Evolutionary conservation across 2,329 filamentous ascomycete species (phyloP).

Genomic region (Phialophora verrucosa): DNA sequence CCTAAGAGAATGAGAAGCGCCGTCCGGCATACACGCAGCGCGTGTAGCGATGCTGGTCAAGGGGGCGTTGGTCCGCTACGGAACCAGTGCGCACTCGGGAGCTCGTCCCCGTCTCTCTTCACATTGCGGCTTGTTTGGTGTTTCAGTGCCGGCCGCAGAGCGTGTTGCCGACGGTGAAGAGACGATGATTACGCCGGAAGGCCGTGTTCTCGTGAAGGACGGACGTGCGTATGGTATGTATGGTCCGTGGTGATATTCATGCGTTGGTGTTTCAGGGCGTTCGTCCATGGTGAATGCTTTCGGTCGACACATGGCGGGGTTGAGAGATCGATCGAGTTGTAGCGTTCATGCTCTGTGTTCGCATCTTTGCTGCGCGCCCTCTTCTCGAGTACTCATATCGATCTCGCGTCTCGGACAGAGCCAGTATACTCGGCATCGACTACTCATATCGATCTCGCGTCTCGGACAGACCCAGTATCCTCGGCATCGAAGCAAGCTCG

Average conservation of each 20-base stretch:
- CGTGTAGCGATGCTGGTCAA: neutral
- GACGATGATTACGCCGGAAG: neutral
- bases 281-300: neutral
- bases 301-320: neutral
- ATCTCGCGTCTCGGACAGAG: neutral
- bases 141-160: neutral
- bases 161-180: neutral
- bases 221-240: neutral
- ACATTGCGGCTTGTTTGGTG: neutral
- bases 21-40: neutral
- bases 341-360: neutral
- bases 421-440: neutral
- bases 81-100: neutral
- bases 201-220: neutral
- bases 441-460: neutral
- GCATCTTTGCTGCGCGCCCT: neutral
- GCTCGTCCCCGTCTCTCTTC: neutral
- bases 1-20: too few relatives aligned
- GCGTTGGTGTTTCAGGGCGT: neutral
- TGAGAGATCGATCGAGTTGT: neutral
- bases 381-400: neutral
- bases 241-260: neutral
- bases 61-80: neutral
- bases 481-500: neutral
- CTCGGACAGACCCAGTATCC: neutral